phyloP scores from a whole-genome alignment of 768 basidiomycete genomes.

The Leccinum uliginosum region DNA sequence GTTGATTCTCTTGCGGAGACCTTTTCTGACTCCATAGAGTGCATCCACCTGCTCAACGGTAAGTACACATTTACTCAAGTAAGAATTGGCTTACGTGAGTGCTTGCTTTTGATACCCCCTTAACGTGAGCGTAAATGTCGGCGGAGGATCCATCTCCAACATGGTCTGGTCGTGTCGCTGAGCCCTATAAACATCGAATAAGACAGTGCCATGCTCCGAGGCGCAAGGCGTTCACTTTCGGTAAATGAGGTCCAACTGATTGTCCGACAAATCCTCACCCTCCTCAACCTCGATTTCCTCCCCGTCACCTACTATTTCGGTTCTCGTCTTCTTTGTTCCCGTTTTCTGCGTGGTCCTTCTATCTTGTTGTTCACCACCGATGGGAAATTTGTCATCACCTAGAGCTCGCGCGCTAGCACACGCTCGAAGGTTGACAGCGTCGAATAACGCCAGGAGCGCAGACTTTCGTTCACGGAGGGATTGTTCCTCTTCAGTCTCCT shows the following conservation, averaged over 20 bases:
- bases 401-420: conserved; percentile 39
- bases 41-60: conserved; percentile 74
- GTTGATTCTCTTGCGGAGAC: conserved; percentile 61
- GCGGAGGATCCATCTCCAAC: conserved; percentile 76
- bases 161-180: conserved; percentile 75
- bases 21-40: conserved; percentile 74
- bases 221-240: conserved; percentile 50
- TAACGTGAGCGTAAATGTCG: conserved; percentile 69
- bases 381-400: conserved; percentile 26
- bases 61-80: neutral
- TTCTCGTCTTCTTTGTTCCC: conserved; percentile 40
- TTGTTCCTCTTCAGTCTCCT: conserved; percentile 77
- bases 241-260: conserved; percentile 81
- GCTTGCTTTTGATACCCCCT: conserved; percentile 95
- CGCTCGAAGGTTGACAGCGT: conserved; percentile 67
- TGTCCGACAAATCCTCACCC: conserved; percentile 74
- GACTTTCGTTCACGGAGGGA: conserved; percentile 75
- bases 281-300: conserved; percentile 85
- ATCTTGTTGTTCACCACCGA: conserved; percentile 33
- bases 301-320: conserved; percentile 72
- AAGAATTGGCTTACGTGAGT: conserved; percentile 46
- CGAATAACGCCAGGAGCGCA: conserved; percentile 70
- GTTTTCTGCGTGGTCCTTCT: conserved; percentile 38
- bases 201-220: neutral
- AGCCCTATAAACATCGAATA: conserved; percentile 48